Evolutionary conservation across 768 basidiomycete genomes (phyloP), one percentile per base, ranked within the genome.

Genomic region (Pleurotus cornucopiae): DNA sequence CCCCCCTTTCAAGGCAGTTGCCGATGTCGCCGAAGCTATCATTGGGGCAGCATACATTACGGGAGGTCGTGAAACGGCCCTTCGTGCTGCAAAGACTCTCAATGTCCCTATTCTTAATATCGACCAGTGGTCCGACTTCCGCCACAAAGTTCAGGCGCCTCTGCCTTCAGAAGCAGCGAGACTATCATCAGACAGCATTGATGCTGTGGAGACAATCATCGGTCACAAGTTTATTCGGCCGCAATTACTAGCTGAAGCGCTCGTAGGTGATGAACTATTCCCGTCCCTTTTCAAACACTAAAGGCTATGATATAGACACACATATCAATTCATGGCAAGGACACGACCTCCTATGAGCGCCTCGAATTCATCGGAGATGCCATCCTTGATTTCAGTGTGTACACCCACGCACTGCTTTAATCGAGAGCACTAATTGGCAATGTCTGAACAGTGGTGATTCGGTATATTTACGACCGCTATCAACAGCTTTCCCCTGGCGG

Each of bases 311-410:
- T 49, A 5, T 61, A 93, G 90, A 87, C 86, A 0, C 90, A 91
- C 66, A 71, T 80, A 2, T 86, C 87, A 0, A 71, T 80, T 34
- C 77, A 80, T 59, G 78, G 78, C 3, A 76, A 73, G 56, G 81
- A 85, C 55, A 72, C 76, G 38, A 80, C 76, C 12, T 80, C 80
- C 14, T 88, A 89, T 63, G 88, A 91, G 63, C 76, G 88, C 56
- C 76, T 94, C 37, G 91, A 93, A 66, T 94, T 93, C 65, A 75
- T 93, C 40, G 92, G 92, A 11, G 92, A 94, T 70, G 89, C 89
- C 1, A 81, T 94, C 49, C 78, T 94, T 21, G 92, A 94, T 67
- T 88, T 91, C 57, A 69, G 91, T 93, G 63, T 54, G 89, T 73
- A 11, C 46, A 25, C 40, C 52, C 47, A 39, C 26, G 55, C 25